phyloP scores from a whole-genome alignment of 73 alveolate species.

The Tetrahymena elliotti region DNA sequence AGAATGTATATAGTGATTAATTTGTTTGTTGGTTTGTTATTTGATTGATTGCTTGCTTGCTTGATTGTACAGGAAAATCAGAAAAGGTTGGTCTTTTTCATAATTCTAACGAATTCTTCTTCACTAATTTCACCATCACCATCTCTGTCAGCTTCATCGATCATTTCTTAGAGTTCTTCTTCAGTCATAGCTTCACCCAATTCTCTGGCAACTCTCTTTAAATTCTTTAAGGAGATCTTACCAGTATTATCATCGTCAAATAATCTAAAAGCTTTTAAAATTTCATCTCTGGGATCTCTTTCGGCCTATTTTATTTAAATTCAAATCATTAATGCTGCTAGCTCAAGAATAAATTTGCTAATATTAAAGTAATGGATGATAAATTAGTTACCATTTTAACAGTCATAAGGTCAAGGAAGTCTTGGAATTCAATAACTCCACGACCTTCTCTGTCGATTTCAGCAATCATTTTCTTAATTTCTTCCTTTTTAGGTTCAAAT shows the following conservation, averaged over 20 bases:
- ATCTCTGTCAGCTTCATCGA: slow-evolving; percentile 88
- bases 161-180: slow-evolving; percentile 81
- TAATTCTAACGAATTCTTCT: background rate
- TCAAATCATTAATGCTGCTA: background rate
- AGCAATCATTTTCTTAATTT: slow-evolving; percentile 73
- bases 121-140: slow-evolving; percentile 82
- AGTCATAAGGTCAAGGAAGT: slow-evolving; percentile 70
- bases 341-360: background rate
- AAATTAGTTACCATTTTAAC: slow-evolving; percentile 51
- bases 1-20: background rate
- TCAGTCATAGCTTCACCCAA: slow-evolving; percentile 85
- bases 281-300: slow-evolving; percentile 85
- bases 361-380: background rate
- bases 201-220: slow-evolving; percentile 82
- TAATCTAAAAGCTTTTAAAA: slow-evolving; percentile 69
- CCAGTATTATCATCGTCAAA: slow-evolving; percentile 90
- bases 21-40: background rate
- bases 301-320: slow-evolving; percentile 42
- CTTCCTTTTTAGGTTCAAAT: slow-evolving; percentile 98
- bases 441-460: slow-evolving; percentile 81
- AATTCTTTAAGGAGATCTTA: slow-evolving; percentile 76
- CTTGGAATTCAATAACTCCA: slow-evolving; percentile 81
- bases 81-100: background rate
- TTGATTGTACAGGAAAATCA: background rate
- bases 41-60: background rate